Percentiles rank a stretch among this genome's conserved stretches.
Conservation (phyloP, 2,329 filamentous ascomycete species). For the Stachybotrys chlorohalonatus region DNA sequence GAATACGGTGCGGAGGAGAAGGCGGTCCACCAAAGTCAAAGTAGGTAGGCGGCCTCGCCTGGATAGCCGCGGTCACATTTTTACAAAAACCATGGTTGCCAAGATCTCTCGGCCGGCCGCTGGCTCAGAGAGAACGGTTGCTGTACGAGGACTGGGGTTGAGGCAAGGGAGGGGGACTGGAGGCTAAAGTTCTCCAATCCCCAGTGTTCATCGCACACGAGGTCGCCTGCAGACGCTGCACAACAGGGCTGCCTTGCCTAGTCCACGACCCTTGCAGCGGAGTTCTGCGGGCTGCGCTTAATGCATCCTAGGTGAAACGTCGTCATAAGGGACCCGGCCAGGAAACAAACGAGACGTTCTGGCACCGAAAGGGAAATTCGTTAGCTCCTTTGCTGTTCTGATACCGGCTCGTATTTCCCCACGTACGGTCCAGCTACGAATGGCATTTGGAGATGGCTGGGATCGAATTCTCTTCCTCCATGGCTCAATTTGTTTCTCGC, state of each 20-base stretch:
- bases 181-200: no score
- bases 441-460: no score
- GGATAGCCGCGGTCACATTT: no score
- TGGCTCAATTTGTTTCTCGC: background rate
- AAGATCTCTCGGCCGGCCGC: no score
- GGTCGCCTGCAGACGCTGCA: background rate
- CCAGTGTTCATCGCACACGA: background rate
- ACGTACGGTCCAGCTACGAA: background rate
- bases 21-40: no score
- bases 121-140: no score
- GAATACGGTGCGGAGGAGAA: no score
- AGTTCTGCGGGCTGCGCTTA: background rate
- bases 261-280: background rate
- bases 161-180: no score
- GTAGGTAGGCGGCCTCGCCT: no score
- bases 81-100: no score
- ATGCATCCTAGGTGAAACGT: background rate
- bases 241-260: background rate
- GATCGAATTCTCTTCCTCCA: no score
- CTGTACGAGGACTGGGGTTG: no score
- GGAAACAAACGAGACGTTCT: background rate
- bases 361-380: background rate
- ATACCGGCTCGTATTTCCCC: background rate
- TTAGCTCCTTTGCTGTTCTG: background rate
- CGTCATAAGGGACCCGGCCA: background rate